These are phyloP conservation scores for Glebionis coronaria DNA, from an alignment of 129 eudicot species.

Conservation along the genomic window DNA sequence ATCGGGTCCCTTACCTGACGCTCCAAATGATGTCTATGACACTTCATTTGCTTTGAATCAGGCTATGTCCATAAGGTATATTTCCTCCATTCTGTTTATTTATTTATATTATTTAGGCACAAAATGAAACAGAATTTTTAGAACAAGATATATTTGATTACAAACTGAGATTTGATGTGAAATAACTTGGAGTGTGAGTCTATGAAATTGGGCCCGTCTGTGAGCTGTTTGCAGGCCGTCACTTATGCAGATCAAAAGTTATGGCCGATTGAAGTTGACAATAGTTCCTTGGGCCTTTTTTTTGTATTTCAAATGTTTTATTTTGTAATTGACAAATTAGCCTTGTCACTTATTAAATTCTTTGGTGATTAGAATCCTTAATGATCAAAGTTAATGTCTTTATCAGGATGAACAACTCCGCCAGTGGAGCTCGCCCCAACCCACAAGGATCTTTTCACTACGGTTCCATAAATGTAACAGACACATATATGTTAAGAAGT, in stretches of 20 bases:
- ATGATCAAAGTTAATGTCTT: background rate
- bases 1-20: conserved; percentile 83
- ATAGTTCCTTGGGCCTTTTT: no score
- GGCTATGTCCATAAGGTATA: conserved; percentile 81
- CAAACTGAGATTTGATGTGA: no score
- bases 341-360: no score
- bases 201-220: no score
- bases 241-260: no score
- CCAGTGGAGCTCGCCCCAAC: conserved; percentile 98
- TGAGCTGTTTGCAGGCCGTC: no score
- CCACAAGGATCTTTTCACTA: conserved; percentile 95
- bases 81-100: background rate
- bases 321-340: no score
- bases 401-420: conserved; percentile 71
- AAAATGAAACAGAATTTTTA: background rate
- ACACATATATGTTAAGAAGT: conserved; percentile 49
- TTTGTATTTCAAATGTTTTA: no score
- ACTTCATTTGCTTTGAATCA: conserved; percentile 64
- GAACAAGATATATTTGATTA: no score
- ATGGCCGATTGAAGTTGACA: no score
- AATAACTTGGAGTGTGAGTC: no score
- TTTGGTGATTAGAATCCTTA: conserved; percentile 8
- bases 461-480: conserved; percentile 75
- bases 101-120: background rate
- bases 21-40: conserved; percentile 69